A percentile compares a stretch with the other conserved stretches of the same genome.
These are phyloP conservation scores for Trichosanthes cucumerina DNA, from an alignment of 306 rosid genomes.

Conservation along the genomic window DNA sequence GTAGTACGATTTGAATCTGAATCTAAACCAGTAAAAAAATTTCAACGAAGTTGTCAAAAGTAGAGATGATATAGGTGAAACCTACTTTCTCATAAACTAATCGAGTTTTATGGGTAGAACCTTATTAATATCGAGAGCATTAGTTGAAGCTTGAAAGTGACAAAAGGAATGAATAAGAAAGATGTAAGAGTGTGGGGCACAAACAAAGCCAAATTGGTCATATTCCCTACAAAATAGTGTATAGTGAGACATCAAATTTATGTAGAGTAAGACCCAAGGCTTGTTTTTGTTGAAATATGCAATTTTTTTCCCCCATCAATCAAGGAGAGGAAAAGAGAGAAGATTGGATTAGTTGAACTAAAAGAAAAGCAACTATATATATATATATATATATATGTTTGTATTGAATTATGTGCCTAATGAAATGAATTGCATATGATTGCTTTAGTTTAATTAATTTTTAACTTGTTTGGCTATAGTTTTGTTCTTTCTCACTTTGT, in stretches of 20 bases:
- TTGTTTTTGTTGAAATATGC: constrained; percentile 2
- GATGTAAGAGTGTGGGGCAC: constrained; percentile 26
- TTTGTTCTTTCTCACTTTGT: not conserved
- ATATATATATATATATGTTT: too few relatives aligned
- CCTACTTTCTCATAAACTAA: not conserved
- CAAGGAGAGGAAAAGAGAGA: not conserved
- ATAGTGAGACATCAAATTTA: not conserved
- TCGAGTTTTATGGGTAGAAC: not conserved
- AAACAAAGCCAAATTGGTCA: not conserved
- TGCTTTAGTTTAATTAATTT: not conserved
- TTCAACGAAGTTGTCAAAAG: not conserved
- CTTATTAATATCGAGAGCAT: not conserved
- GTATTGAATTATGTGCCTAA: not conserved
- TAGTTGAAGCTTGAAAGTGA: constrained; percentile 52
- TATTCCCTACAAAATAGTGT: constrained; percentile 39
- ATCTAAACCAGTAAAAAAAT: not conserved
- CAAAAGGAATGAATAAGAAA: constrained; percentile 26
- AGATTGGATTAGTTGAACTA: not conserved
- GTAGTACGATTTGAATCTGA: not conserved
- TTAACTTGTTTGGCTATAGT: not conserved
- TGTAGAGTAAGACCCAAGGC: not conserved
- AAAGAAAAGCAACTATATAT: not conserved
- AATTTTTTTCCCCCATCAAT: not conserved
- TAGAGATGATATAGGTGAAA: not conserved
- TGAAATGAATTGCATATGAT: not conserved